Conservation (phyloP, 768 basidiomycete genomes). For the Termitomyces bulborhizus region DNA sequence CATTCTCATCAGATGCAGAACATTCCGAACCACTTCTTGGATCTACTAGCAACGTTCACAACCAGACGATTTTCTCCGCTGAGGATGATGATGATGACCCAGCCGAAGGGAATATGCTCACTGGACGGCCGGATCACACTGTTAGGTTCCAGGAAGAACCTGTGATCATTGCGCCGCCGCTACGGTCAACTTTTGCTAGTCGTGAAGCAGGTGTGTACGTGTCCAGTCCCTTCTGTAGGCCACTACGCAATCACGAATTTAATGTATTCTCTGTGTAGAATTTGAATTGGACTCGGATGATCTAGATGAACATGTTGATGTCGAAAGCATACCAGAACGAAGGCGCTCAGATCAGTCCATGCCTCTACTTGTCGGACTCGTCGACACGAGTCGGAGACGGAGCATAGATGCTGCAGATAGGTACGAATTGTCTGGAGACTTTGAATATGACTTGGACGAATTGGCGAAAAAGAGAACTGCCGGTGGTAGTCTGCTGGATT, state of each 20-base stretch:
- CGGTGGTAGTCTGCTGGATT: constrained; percentile 73
- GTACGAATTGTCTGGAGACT: constrained; percentile 24
- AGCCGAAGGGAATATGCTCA: constrained; percentile 26
- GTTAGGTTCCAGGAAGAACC: constrained; percentile 69
- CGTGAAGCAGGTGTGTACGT: constrained; percentile 73
- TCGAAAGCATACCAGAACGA: constrained; percentile 20
- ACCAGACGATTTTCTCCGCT: constrained; percentile 46
- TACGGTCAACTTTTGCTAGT: constrained; percentile 69
- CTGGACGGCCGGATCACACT: constrained; percentile 31
- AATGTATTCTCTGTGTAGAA: constrained; percentile 35
- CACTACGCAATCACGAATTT: constrained; percentile 3
- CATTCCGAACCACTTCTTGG: constrained; percentile 55
- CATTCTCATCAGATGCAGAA: constrained; percentile 26
- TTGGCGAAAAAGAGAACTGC: constrained; percentile 58
- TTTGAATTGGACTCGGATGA: constrained; percentile 85
- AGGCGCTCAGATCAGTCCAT: constrained; percentile 47
- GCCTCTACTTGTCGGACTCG: constrained; percentile 76
- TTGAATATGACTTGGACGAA: constrained; percentile 61
- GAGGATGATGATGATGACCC: constrained; percentile 54
- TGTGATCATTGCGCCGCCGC: constrained; percentile 58
- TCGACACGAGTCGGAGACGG: constrained; percentile 52
- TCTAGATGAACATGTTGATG: constrained; percentile 44
- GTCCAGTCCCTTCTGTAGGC: constrained; percentile 6
- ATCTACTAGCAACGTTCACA: constrained; percentile 33
- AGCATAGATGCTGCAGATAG: constrained; percentile 48